These are phyloP conservation scores for Kockovaella imperatae DNA, from an alignment of 768 basidiomycete species.

Conservation along the genomic window DNA sequence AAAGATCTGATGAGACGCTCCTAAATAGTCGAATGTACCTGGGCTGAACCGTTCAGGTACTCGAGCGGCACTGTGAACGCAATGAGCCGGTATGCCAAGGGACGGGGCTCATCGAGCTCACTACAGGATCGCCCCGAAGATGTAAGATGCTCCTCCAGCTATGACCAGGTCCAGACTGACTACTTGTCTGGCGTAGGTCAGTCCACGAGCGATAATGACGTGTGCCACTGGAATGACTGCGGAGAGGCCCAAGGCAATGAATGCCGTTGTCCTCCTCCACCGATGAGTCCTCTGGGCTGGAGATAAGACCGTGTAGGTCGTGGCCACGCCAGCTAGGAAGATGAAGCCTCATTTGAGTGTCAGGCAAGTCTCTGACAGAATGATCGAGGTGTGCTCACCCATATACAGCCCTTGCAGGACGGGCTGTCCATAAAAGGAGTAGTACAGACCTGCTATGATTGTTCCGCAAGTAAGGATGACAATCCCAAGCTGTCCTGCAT, in stretches of 20 bases:
- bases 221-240: slow-evolving; percentile 65
- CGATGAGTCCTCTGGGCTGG: slow-evolving; percentile 70
- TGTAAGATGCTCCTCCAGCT: slow-evolving; percentile 64
- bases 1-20: slow-evolving; percentile 83
- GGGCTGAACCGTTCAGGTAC: slow-evolving; percentile 69
- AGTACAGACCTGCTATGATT: slow-evolving; percentile 67
- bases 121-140: slow-evolving; percentile 73
- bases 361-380: background rate
- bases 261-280: slow-evolving; percentile 66
- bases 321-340: slow-evolving; percentile 11
- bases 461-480: slow-evolving; percentile 69
- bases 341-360: slow-evolving; percentile 7
- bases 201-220: slow-evolving; percentile 55
- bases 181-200: slow-evolving; percentile 51
- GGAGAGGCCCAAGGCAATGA: slow-evolving; percentile 67
- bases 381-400: slow-evolving; percentile 11
- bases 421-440: slow-evolving; percentile 50
- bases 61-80: slow-evolving; percentile 60
- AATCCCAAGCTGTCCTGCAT: slow-evolving; percentile 64
- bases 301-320: slow-evolving; percentile 53
- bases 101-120: slow-evolving; percentile 47
- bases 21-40: slow-evolving; percentile 69
- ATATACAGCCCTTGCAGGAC: slow-evolving; percentile 24
- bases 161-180: slow-evolving; percentile 68
- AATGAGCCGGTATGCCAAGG: background rate